Conservation (phyloP, 495 filamentous ascomycete species). For the Tuber calosporum region DNA sequence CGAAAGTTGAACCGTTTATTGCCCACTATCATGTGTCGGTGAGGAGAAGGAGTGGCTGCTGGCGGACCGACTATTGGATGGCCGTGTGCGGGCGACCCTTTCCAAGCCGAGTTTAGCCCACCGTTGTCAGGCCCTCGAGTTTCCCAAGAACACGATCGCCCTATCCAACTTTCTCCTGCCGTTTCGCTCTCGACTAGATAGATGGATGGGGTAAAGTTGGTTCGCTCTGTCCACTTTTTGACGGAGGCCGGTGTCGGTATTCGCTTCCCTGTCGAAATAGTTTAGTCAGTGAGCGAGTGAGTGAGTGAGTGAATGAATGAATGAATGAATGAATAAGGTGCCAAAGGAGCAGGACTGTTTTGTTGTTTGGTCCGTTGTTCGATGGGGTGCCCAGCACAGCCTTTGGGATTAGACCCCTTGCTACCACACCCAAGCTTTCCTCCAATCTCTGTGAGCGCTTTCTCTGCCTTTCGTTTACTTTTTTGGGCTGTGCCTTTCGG, state of each 20-base stretch:
- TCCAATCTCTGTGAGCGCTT: background rate
- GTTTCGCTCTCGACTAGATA: background rate
- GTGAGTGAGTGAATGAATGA: background rate
- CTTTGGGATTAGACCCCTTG: background rate
- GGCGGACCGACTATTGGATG: background rate
- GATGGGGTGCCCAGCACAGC: conserved; percentile 2
- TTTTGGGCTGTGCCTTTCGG: conserved; percentile 1
- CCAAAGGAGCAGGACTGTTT: background rate
- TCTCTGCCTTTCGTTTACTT: conserved; percentile 3
- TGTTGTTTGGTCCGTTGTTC: background rate
- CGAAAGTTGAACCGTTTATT: background rate
- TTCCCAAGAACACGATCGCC: background rate
- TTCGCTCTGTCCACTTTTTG: background rate
- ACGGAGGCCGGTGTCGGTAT: background rate
- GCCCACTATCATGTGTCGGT: conserved; percentile 1
- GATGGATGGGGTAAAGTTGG: background rate
- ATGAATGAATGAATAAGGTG: background rate
- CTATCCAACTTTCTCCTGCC: background rate
- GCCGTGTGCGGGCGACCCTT: background rate
- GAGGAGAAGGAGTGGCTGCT: background rate
- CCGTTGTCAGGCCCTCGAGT: background rate
- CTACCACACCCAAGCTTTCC: background rate
- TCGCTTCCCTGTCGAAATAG: background rate
- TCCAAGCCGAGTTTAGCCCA: background rate
- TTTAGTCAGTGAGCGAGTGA: background rate